These are phyloP conservation scores for Eucalyptus sp. DNA, from an alignment of 345 rosid genomes.

Conservation along the genomic window DNA sequence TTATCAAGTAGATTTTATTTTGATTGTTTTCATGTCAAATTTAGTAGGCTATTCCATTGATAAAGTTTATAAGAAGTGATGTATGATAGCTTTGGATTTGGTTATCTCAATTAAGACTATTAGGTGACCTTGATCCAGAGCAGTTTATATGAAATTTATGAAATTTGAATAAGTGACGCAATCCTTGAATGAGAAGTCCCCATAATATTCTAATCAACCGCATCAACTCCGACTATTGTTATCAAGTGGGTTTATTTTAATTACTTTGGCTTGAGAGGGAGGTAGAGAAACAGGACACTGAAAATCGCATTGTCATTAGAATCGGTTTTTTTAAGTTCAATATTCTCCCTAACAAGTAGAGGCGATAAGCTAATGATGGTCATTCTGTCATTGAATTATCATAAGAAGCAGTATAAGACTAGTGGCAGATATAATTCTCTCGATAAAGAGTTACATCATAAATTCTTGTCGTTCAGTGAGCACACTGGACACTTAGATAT, in stretches of 20 bases:
- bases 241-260: not conserved
- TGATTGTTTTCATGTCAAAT: no score
- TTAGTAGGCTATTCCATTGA: no score
- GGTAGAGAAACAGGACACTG: not conserved
- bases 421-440: not conserved
- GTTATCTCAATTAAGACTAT: not conserved
- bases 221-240: not conserved
- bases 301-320: not conserved
- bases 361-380: not conserved
- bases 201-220: not conserved
- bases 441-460: not conserved
- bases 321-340: not conserved
- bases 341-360: not conserved
- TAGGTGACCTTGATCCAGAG: not conserved
- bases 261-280: not conserved
- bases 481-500: not conserved
- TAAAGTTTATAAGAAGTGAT: no score
- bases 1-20: no score
- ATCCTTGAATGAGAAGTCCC: not conserved
- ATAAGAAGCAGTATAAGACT: not conserved
- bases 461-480: accelerated
- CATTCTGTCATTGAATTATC: no score
- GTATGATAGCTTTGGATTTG: no score
- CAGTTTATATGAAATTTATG: not conserved
- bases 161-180: not conserved